Evolutionary conservation across 179 eudicot genomes (phyloP).

Genomic region (Sideroxylon spinosum): DNA sequence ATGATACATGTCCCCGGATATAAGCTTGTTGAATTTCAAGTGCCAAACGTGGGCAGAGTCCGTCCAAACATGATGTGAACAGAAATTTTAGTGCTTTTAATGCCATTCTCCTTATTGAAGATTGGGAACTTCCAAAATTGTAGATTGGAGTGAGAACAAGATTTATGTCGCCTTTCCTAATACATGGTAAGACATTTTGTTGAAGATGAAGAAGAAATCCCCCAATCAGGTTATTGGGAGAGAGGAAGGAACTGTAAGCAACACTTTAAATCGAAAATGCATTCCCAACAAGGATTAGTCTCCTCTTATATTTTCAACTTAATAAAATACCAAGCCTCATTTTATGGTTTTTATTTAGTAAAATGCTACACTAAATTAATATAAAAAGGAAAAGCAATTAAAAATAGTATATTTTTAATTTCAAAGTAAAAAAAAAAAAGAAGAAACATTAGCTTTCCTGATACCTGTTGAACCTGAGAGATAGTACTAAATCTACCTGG

Average conservation of each 20-base stretch:
- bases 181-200: not conserved
- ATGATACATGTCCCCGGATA: not conserved
- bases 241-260: not conserved
- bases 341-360: not conserved
- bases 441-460: conserved; percentile 1
- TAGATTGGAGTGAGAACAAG: not conserved
- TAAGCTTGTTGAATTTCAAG: not conserved
- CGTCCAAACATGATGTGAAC: too few relatives aligned
- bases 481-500: conserved; percentile 46
- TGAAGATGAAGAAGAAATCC: not conserved
- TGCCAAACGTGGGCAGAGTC: not conserved
- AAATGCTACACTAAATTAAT: not conserved
- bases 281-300: too few relatives aligned
- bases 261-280: not conserved
- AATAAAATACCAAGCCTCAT: not conserved
- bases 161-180: not conserved
- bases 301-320: too few relatives aligned
- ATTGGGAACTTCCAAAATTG: not conserved
- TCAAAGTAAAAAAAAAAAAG: not conserved
- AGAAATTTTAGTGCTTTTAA: not conserved
- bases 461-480: not conserved
- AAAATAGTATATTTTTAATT: not conserved
- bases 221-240: not conserved
- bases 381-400: not conserved
- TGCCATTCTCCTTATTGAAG: conserved; percentile 9